Evolutionary conservation across 177 flowering plant species (phyloP).

Genomic region (Vitis hybrid): DNA sequence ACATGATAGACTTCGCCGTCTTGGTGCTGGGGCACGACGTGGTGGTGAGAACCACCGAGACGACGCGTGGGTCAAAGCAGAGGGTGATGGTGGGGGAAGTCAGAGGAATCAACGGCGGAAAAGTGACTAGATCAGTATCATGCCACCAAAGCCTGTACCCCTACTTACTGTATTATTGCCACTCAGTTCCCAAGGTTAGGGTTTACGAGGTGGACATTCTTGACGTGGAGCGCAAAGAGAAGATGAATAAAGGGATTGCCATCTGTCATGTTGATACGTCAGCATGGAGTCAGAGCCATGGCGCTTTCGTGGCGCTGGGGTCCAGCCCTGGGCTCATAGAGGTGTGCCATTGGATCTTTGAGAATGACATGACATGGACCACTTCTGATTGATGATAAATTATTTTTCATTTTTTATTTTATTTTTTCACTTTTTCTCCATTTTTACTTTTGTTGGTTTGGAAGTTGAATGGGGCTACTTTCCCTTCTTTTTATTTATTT

Average conservation of each 20-base stretch:
- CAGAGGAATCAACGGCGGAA: slow-evolving; percentile 62
- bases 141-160: slow-evolving; percentile 86
- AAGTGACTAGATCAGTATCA: slow-evolving; percentile 62
- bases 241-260: slow-evolving; percentile 71
- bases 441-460: not conserved
- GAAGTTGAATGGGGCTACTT: not conserved
- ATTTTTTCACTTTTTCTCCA: not conserved
- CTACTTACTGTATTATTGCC: slow-evolving; percentile 72
- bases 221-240: slow-evolving; percentile 35
- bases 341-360: slow-evolving; percentile 89
- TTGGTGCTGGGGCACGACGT: slow-evolving; percentile 49
- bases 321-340: slow-evolving; percentile 68
- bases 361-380: slow-evolving; percentile 82
- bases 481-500: no score
- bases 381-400: slow-evolving; percentile 18
- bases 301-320: slow-evolving; percentile 74
- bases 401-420: no score
- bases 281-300: slow-evolving; percentile 66
- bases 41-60: slow-evolving; percentile 51
- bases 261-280: slow-evolving; percentile 83
- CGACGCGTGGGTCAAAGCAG: slow-evolving; percentile 46
- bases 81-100: slow-evolving; percentile 57
- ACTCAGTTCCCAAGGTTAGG: slow-evolving; percentile 75
- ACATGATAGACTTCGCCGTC: slow-evolving; percentile 75
- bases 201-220: slow-evolving; percentile 73